A percentile compares a stretch with the other conserved stretches of the same genome.
Evolutionary conservation across 2,329 filamentous ascomycete genomes (phyloP).

Genomic region (Lasiodiplodia hormozganensis): DNA sequence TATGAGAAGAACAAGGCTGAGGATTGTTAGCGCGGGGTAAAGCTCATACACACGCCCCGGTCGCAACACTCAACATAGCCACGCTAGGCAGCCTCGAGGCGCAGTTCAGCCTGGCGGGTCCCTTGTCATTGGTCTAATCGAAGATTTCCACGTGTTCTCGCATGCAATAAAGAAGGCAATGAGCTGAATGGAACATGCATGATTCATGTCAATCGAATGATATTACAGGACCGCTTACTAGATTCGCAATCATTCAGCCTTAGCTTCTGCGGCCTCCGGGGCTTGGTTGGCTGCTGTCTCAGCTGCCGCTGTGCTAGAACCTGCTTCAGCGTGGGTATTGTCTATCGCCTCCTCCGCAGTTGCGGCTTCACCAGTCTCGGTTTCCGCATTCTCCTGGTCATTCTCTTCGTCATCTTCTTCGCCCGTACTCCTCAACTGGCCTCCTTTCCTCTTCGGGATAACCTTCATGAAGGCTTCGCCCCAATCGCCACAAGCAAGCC

Average conservation of each 20-base stretch:
- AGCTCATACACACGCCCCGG: background rate
- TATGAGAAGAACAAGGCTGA: background rate
- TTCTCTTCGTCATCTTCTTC: slow-evolving; percentile 32
- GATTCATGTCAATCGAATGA: background rate
- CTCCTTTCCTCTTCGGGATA: slow-evolving; percentile 90
- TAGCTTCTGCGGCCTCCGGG: background rate
- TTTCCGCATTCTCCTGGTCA: slow-evolving; percentile 31
- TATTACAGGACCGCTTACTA: background rate
- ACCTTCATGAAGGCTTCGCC: slow-evolving; percentile 85
- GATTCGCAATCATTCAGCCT: background rate
- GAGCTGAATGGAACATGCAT: background rate
- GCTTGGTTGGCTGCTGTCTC: background rate
- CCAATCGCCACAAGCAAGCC: slow-evolving; percentile 92
- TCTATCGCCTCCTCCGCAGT: background rate
- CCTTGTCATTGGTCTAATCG: background rate
- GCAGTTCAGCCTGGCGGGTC: background rate
- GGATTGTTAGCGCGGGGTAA: background rate
- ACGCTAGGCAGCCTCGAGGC: background rate
- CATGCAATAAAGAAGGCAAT: background rate
- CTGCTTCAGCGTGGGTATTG: background rate
- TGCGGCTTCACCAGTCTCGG: background rate
- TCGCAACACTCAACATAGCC: background rate
- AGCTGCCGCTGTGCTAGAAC: background rate
- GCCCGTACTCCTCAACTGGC: slow-evolving; percentile 61
- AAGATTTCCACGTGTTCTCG: background rate